These are phyloP conservation scores for Porosira glacialis DNA, from an alignment of 352 stramenopile species.

Conservation along the genomic window DNA sequence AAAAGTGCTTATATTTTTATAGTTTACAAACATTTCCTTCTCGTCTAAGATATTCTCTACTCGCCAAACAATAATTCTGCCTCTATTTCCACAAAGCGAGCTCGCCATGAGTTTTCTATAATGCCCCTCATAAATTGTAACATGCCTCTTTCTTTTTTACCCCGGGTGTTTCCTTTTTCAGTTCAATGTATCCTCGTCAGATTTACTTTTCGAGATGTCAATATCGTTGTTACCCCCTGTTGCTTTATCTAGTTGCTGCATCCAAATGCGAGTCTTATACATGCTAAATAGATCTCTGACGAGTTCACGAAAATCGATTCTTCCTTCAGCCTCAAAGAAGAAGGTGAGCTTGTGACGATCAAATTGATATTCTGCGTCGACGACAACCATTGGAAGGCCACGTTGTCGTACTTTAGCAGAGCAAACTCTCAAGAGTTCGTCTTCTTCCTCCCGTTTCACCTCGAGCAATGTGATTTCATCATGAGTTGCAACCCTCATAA, in stretches of 20 bases:
- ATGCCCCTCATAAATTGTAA: too few relatives aligned
- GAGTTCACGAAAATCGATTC: constrained; percentile 97
- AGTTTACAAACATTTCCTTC: too few relatives aligned
- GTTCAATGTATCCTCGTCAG: too few relatives aligned
- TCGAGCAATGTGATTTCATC: constrained; percentile 88
- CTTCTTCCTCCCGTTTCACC: constrained; percentile 91
- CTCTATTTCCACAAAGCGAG: too few relatives aligned
- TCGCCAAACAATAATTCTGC: too few relatives aligned
- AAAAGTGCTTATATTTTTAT: too few relatives aligned
- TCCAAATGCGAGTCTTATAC: constrained; percentile 98
- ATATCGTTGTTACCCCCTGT: too few relatives aligned
- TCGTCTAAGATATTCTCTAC: too few relatives aligned
- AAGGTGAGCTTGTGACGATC: constrained; percentile 98
- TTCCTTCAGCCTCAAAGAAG: constrained; percentile 95
- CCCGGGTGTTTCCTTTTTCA: too few relatives aligned
- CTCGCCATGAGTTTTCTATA: too few relatives aligned
- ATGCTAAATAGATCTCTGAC: constrained; percentile 97
- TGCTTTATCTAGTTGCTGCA: constrained; percentile 92
- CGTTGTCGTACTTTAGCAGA: constrained; percentile 92
- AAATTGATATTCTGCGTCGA: constrained; percentile 98
- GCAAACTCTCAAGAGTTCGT: constrained; percentile 94
- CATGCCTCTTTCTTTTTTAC: too few relatives aligned
- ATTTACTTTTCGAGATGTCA: too few relatives aligned
- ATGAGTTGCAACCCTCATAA: constrained; percentile 88
- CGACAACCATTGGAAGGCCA: constrained; percentile 93